phyloP scores from a whole-genome alignment of 2,329 filamentous ascomycete species.

The Colletotrichum sp. region DNA sequence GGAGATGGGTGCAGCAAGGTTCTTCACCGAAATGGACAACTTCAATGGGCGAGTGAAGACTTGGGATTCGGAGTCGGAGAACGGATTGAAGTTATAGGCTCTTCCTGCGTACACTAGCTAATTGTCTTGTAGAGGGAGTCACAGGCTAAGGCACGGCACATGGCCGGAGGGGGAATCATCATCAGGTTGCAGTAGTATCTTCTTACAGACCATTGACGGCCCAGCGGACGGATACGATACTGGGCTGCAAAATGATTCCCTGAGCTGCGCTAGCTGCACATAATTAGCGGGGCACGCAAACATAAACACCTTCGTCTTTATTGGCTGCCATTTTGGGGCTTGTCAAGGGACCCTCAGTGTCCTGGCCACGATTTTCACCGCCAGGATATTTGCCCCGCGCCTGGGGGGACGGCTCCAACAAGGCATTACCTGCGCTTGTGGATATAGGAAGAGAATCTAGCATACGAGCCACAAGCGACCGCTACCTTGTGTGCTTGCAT shows the following conservation, averaged over 20 bases:
- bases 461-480: not conserved
- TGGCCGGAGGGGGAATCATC: not conserved
- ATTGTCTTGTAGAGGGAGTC: not conserved
- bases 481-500: not conserved
- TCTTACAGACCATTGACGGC: not conserved
- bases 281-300: not conserved
- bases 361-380: conserved; percentile 7
- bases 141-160: not conserved
- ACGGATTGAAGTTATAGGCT: not conserved
- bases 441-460: not conserved
- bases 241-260: not conserved
- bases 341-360: not conserved
- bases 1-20: not conserved
- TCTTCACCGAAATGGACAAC: not conserved
- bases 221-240: not conserved
- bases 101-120: not conserved
- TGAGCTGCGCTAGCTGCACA: not conserved
- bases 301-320: conserved; percentile 2
- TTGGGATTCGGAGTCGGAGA: not conserved
- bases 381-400: not conserved
- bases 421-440: not conserved
- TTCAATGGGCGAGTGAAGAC: not conserved
- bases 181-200: not conserved
- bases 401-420: not conserved
- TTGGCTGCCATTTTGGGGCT: not conserved